Percentiles rank a stretch among this genome's conserved stretches.
Evolutionary conservation across 129 eudicot species (phyloP).

Genomic region (Chrysanthemum lavandulifolium): DNA sequence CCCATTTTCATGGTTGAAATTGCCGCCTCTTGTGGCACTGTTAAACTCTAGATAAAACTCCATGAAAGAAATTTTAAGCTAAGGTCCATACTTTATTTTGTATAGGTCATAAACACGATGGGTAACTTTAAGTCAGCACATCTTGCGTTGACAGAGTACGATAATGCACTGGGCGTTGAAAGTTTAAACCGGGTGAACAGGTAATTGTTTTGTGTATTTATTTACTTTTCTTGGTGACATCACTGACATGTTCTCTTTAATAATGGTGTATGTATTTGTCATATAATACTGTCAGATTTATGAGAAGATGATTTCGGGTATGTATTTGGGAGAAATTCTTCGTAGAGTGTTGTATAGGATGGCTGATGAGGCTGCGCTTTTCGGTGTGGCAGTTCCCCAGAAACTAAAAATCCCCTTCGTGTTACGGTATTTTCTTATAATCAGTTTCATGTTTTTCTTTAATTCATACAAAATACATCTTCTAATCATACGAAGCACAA

Average conservation of each 20-base stretch:
- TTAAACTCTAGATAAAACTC: not conserved
- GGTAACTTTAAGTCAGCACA: conserved; percentile 90
- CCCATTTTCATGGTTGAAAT: too few species aligned
- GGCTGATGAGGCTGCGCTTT: conserved; percentile 84
- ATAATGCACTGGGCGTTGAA: conserved; percentile 62
- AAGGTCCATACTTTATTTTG: not conserved
- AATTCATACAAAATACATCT: not conserved
- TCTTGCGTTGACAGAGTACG: conserved; percentile 86
- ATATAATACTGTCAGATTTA: conserved; percentile 41
- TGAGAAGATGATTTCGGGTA: conserved; percentile 85
- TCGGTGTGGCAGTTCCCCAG: conserved; percentile 75
- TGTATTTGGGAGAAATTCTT: conserved; percentile 90
- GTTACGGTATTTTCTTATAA: conserved; percentile 50
- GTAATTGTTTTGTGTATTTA: conserved; percentile 32
- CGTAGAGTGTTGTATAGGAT: conserved; percentile 63
- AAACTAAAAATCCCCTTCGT: conserved; percentile 61
- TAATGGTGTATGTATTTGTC: not conserved
- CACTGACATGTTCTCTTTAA: too few species aligned
- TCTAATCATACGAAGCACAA: not conserved
- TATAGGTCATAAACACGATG: conserved; percentile 95
- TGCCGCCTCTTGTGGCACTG: too few species aligned
- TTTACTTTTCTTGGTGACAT: not conserved
- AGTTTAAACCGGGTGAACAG: conserved; percentile 91
- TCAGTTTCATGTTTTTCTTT: not conserved
- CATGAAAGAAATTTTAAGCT: not conserved